Evolutionary conservation across 2,329 filamentous ascomycete species (phyloP).

Genomic region (Sphaerulina populicola): DNA sequence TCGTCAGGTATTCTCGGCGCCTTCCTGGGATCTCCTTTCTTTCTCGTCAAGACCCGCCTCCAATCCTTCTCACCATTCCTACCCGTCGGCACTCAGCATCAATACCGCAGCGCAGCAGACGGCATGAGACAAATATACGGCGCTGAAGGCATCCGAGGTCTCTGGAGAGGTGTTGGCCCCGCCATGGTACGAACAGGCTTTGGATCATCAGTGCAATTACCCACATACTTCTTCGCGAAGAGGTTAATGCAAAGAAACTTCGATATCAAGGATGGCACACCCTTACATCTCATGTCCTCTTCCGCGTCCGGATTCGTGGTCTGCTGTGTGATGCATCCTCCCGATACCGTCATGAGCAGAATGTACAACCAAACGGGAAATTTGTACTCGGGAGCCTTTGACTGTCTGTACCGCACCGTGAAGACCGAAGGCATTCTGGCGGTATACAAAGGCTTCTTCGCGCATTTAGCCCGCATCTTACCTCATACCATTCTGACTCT

Average conservation of each 20-base stretch:
- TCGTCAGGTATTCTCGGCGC: constrained; percentile 83
- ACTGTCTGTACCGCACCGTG: constrained; percentile 85
- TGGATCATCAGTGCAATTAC: constrained; percentile 89
- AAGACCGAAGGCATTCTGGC: constrained; percentile 84
- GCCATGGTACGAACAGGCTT: constrained; percentile 96
- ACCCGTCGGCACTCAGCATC: constrained; percentile 93
- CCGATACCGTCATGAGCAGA: constrained; percentile 97
- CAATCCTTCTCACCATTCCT: constrained; percentile 90
- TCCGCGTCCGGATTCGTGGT: constrained; percentile 90
- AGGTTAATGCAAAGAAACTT: constrained; percentile 70
- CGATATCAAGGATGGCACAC: constrained; percentile 82
- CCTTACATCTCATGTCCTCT: constrained; percentile 80
- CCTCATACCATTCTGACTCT: constrained; percentile 80
- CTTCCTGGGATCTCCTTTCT: constrained; percentile 89
- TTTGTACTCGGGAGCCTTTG: constrained; percentile 86
- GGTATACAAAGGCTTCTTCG: constrained; percentile 96
- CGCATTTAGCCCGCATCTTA: constrained; percentile 85
- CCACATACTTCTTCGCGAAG: constrained; percentile 98
- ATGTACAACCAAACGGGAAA: constrained; percentile 99
- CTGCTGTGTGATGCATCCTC: constrained; percentile 95
- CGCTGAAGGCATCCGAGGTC: constrained; percentile 65
- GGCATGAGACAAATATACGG: constrained; percentile 72
- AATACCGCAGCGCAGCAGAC: constrained; percentile 77
- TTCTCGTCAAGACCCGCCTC: constrained; percentile 91
- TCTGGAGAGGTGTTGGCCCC: constrained; percentile 84